Evolutionary conservation across 331 rosid genomes (phyloP).

Genomic region (Dryas integrifolia): DNA sequence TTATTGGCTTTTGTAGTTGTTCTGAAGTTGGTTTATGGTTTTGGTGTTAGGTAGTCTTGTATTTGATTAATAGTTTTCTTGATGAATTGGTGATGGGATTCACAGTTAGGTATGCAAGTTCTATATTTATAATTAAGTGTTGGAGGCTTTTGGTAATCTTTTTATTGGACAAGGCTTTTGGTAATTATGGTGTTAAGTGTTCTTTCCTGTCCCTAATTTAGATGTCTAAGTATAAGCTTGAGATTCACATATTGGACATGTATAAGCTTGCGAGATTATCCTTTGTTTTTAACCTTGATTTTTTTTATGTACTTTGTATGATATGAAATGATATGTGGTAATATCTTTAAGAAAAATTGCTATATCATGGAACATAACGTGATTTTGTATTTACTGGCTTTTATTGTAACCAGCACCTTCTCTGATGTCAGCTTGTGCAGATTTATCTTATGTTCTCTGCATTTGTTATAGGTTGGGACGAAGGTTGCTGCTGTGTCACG

Average conservation of each 20-base stretch:
- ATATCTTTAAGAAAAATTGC: not conserved
- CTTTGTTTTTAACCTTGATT: slow-evolving; percentile 7
- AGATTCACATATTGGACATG: not conserved
- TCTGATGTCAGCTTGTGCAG: slow-evolving; percentile 6
- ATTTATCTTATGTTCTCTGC: slow-evolving; percentile 10
- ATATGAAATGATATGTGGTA: not conserved
- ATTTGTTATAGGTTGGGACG: slow-evolving; percentile 68
- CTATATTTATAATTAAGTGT: not conserved
- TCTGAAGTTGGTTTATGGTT: not conserved
- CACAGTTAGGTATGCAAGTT: not conserved
- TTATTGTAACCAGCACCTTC: slow-evolving; percentile 2
- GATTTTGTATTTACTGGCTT: slow-evolving; percentile 5
- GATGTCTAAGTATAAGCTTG: not conserved
- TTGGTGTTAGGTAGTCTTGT: not conserved
- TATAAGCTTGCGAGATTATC: not conserved
- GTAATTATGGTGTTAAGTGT: not conserved
- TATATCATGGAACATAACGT: not conserved
- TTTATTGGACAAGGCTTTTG: not conserved
- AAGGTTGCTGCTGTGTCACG: slow-evolving; percentile 95
- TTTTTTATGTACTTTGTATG: not conserved
- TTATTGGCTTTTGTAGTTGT: not conserved
- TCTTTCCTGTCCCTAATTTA: not conserved
- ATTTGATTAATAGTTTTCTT: not conserved
- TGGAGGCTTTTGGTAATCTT: not conserved
- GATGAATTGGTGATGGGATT: not conserved